Base-by-base conservation (phyloP, 2,329 filamentous ascomycete genomes). In the Hypomyces rosellus region DNA sequence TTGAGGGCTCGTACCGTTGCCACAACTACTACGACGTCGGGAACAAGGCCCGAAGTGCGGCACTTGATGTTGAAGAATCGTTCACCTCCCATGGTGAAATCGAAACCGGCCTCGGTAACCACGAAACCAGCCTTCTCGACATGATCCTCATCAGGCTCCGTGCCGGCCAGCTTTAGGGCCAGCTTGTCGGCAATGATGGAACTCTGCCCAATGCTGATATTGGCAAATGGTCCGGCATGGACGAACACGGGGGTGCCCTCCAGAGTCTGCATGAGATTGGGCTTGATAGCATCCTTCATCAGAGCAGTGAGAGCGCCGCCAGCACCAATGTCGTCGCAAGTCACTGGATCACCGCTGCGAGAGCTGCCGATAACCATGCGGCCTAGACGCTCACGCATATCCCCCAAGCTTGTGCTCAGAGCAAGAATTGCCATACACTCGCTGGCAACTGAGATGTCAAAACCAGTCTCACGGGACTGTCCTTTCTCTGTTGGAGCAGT, bases 61-160 rank as follows among this genome's bases (percentile, higher is more conserved):
- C 93, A 97, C 79, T 99, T 99, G 78, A 99, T 97, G 76, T 99
- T 97, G 83, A 99, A 97, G 80, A 99, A 99, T 47, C 93, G 87
- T 78, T 99, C 93, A 56, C 93, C 93, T 57, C 93, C 93, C 93
- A 99, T 99, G 62, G 93, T 97, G 74, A 99, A 99, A 71, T 99
- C 93, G 69, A 99, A 99, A 9, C 93, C 93, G 48, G 93, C 92
- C 70, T 99, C 93, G 2, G 93, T 99, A 36, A 99, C 85, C 18
- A 96, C 92, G 62, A 93, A 97, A 9, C 93, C 93, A 30, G 88
- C 82, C 76, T 93, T 92, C 59, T 84, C 75, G 46, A 82, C 76
- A 63, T 91, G 81, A 61, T 95, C 82, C 74, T 97, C 93, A 57
- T 95, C 92, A 5, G 84, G 80, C 71, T 99, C 93, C 2, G 92